Conservation (phyloP, 2,329 filamentous ascomycete species). For the Ophiobolus disseminans region DNA sequence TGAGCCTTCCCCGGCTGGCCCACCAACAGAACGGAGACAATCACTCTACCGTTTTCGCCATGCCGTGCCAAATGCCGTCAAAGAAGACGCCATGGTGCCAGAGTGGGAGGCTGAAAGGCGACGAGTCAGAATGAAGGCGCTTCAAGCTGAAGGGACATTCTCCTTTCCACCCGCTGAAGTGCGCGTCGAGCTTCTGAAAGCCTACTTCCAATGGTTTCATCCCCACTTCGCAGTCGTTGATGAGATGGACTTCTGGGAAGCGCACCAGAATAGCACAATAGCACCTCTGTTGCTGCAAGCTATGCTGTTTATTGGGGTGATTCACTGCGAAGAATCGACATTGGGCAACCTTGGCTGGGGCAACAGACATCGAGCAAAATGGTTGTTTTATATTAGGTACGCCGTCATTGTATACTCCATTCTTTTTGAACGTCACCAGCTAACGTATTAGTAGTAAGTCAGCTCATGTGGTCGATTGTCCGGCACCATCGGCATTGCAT, state of each 20-base stretch:
- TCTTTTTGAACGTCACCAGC: too few relatives aligned
- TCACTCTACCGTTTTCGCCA: constrained; percentile 36
- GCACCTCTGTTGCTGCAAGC: constrained; percentile 61
- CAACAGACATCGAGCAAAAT: constrained; percentile 60
- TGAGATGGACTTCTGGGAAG: constrained; percentile 52
- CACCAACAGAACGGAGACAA: constrained; percentile 30
- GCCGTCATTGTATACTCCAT: too few relatives aligned
- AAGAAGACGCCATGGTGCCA: constrained; percentile 45
- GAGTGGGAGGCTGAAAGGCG: constrained; percentile 47
- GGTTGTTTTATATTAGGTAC: constrained; percentile 58
- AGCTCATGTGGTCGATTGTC: too few relatives aligned
- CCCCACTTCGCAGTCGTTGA: constrained; percentile 64
- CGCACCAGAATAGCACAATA: constrained; percentile 51
- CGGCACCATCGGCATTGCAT: too few relatives aligned
- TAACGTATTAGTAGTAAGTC: too few relatives aligned
- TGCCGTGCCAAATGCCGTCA: constrained; percentile 43
- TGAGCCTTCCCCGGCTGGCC: constrained; percentile 32
- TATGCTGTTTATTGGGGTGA: constrained; percentile 63
- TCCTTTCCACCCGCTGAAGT: constrained; percentile 55
- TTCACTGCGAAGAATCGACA: constrained; percentile 58
- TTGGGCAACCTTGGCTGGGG: constrained; percentile 56
- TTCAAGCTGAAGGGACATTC: constrained; percentile 53
- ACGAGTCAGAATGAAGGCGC: constrained; percentile 43
- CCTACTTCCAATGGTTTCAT: constrained; percentile 65
- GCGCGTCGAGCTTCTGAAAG: constrained; percentile 55